Evolutionary conservation across 148 eudicot species (phyloP), one percentile per base, ranked within the genome.

Genomic region (Selenicereus undatus): DNA sequence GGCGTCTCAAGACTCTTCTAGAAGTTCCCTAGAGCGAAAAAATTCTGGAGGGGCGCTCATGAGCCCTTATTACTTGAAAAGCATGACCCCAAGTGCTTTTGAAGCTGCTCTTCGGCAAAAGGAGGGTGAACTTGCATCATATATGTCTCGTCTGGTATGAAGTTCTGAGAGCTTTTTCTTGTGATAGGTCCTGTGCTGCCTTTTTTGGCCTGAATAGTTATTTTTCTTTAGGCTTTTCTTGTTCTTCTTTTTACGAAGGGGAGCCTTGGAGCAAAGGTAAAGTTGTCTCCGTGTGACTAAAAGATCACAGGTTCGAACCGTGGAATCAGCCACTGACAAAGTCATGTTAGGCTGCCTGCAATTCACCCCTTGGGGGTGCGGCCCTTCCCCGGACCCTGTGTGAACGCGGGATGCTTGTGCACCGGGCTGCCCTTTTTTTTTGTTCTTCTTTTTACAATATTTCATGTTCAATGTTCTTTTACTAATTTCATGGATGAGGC

Each of bases 41-140:
- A 91, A 84, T 85, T 80, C 89, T 56, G 97, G 91, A 69, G 99
- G 91, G 88, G 77, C 86, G 56, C 32, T 84, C 76, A 84, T 88
- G 89, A 93, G 84, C 76, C 94, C 99, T 11, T 95, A 91, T 81
- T 92, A 87, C 86, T 80, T 91, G 82, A 95, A 88, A 84, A 95
- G 91, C 86, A 87, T 91, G 91, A 92, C 92, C 8, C 89, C 97
- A 74, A 89, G 87, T 85, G 84, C 97, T 84, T 95, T 91, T 86
- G 97, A 95, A 89, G 91, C 96, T 81, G 83, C 97, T 69, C 91
- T 93, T 75, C 93, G 97, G 68, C 99, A 95, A 79, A 95, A 93
- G 85, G 99, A 95, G 88, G 99, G 99, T 76, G 99, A 93, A 85
- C 93, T 95, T 75, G 91, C 98, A 65, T 93, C 97, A 45, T 95